Base-by-base conservation (phyloP, 2,329 filamentous ascomycete genomes). In the Fonsecaea multimorphosa region DNA sequence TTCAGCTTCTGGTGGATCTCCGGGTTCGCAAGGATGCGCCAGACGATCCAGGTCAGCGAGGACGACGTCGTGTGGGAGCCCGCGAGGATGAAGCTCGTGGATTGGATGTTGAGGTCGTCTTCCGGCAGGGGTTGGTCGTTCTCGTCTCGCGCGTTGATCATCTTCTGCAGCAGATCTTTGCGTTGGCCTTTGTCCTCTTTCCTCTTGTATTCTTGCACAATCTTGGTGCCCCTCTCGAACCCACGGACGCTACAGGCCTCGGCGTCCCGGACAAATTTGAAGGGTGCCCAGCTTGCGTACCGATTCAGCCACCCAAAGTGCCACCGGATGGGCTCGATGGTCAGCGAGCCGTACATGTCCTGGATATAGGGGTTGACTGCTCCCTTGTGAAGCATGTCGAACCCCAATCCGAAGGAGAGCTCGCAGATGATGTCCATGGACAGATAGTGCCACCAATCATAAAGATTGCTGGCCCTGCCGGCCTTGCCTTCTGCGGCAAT, bases 391-490 rank as follows among this genome's bases (percentile, higher is more conserved):
- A 62, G 60, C 60, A 62, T 62, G 24, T 62, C 53, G 36, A 62
- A 62, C 8, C 52, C 53, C 5, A 44, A 8, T 31, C 60, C 60
- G 31, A 62, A 62, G 29, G 32, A 62, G 1, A 62, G 51, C 16
- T 62, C 60, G 51, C 60, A 62, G 24, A 51, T 62, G 49, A 62
- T 62, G 38, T 62, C 60, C 60, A 62, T 62, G n/a, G 60, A 62
- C 24, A 62, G 60, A n/a, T 62, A 62, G 27, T 62, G 60, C 52
- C 52, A 62, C 60, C 60, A 62, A 36, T 62, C 60, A 29, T 62
- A 62, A 6, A 62, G 60, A 27, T 62, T 62, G 36, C 60, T 62
- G 38, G 60, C 55, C 29, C 53, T 34, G 46, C 44, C 55, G 31
- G 44, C 31, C 46, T 40, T 29, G 12, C 58, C 58, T 14, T 60